Evolutionary conservation across 2,329 filamentous ascomycete species (phyloP), one percentile per base, ranked within the genome.

Genomic region (Neoarthrinium moseri): DNA sequence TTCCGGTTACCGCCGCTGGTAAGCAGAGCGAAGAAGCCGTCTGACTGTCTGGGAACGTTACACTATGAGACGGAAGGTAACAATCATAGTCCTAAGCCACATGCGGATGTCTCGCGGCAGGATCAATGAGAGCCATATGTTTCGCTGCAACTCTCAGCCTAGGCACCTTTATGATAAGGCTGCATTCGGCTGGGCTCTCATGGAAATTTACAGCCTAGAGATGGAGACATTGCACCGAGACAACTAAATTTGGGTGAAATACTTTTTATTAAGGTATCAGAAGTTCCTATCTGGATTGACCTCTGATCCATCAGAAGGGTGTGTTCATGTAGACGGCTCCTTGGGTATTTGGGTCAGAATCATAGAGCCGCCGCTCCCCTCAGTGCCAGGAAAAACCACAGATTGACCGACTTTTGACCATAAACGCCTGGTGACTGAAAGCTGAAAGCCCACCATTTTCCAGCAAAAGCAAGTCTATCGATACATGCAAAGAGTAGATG

Each of bases 331-430:
- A 54, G 58, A 57, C 60, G 57, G 60, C 60, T 56, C 56, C 55
- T 51, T 50, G 54, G 55, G 56, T 60, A 60, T 60, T 59, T 60
- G 56, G 55, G 51, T 62, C 55, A 54, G 57, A 61, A 61, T 63
- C 61, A 62, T 62, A 55, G 54, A 61, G 60, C 60, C 60, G 59
- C 60, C 60, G 57, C 56, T 59, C 57, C 60, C 46, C 56, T 56
- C 59, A 54, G 59, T 58, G 60, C 59, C 55, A 53, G 53, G 55
- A 53, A 58, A 56, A 54, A 58, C 58, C 57, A 45, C 49, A 48
- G 53, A 54, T 56, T 53, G 50, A 58, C 61, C 59, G 57, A 58
- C 50, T 40, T 52, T 52, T 60, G 59, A 63, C 61, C 60, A 54
- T 57, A 48, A 64, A 64, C 61, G 61, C 61, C 61, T 57, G 56